Percentiles rank a stretch among this genome's conserved stretches.
These are phyloP conservation scores for Penicillium sp. DNA, from an alignment of 2,329 filamentous ascomycete species.

Conservation along the genomic window DNA sequence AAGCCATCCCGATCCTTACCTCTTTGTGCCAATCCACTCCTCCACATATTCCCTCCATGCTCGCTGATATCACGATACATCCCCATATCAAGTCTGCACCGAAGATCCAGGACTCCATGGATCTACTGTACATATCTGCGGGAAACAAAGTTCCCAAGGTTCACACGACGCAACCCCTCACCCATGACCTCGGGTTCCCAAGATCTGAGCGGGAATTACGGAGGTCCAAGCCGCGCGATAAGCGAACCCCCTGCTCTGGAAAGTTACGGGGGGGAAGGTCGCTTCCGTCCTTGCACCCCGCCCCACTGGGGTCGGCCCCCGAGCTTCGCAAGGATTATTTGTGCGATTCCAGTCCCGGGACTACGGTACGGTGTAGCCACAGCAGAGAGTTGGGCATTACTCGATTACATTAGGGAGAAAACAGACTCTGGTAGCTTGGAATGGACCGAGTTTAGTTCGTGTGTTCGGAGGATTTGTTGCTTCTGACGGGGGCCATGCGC, in stretches of 20 bases:
- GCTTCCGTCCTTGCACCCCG: conserved; percentile 8
- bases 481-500: background rate
- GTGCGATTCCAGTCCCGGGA: too few relatives aligned
- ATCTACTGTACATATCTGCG: conserved; percentile 1
- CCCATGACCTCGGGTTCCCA: background rate
- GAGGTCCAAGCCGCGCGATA: conserved; percentile 6
- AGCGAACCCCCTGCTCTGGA: conserved; percentile 21
- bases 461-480: background rate
- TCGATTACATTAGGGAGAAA: background rate
- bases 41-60: background rate
- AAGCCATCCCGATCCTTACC: background rate
- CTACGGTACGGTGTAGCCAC: background rate
- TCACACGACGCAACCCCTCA: background rate
- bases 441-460: background rate
- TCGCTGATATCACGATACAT: conserved; percentile 4
- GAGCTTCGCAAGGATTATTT: background rate
- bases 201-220: background rate
- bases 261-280: conserved; percentile 22
- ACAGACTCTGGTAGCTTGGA: background rate
- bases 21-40: background rate
- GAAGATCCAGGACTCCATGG: background rate
- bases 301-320: conserved; percentile 2
- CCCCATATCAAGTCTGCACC: background rate
- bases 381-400: too few relatives aligned
- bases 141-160: background rate